These are phyloP conservation scores for Cyberlindnera veronae DNA, from an alignment of 805 yeast genomes.

Conservation along the genomic window DNA sequence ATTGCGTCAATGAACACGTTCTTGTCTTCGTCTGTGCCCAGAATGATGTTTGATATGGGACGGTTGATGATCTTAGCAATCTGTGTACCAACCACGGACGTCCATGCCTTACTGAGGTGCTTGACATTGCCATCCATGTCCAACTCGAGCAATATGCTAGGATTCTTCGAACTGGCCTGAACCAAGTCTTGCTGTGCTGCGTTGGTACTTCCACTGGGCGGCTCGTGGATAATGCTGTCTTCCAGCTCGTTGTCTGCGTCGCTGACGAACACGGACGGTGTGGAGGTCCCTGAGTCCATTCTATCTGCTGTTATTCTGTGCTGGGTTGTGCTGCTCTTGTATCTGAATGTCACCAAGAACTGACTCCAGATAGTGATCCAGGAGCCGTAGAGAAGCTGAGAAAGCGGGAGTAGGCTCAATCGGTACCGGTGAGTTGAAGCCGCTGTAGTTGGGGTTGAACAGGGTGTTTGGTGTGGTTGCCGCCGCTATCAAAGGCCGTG, in stretches of 20 bases:
- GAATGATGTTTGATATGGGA: conserved; percentile 60
- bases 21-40: conserved; percentile 63
- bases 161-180: conserved; percentile 63
- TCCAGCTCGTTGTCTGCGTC: conserved; percentile 4
- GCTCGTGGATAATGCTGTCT: not conserved
- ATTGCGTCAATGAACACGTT: conserved; percentile 68
- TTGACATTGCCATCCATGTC: conserved; percentile 76
- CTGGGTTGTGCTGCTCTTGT: not conserved
- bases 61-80: conserved; percentile 48
- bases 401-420: too few species aligned
- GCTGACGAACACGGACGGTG: conserved; percentile 11
- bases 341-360: not conserved
- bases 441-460: too few species aligned
- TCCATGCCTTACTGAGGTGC: conserved; percentile 78
- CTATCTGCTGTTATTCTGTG: not conserved
- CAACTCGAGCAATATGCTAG: conserved; percentile 79
- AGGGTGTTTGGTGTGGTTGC: too few species aligned
- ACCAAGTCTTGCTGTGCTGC: conserved; percentile 43
- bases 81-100: conserved; percentile 65
- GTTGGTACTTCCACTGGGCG: conserved; percentile 1
- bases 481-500: too few species aligned
- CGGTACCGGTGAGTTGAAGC: too few species aligned
- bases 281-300: conserved; percentile 6
- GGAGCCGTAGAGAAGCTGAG: too few species aligned
- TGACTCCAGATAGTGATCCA: too few species aligned